Percentiles rank a stretch among this genome's conserved stretches.
Evolutionary conservation across 495 filamentous ascomycete genomes (phyloP).

Genomic region (Penicillium bialowiezense): DNA sequence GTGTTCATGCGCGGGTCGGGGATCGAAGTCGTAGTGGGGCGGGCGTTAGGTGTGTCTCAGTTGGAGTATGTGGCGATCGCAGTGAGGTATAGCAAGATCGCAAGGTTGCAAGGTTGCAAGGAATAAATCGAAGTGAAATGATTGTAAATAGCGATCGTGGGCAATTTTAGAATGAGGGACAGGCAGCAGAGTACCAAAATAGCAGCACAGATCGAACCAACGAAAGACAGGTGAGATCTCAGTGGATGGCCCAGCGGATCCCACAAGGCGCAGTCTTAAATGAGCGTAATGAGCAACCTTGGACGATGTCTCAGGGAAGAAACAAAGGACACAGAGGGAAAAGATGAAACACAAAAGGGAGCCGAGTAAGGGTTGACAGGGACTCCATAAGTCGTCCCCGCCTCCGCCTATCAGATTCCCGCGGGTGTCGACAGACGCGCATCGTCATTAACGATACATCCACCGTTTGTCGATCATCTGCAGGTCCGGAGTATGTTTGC

Average conservation of each 20-base stretch:
- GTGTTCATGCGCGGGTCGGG: not conserved
- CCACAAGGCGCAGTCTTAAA: not conserved
- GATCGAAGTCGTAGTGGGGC: not conserved
- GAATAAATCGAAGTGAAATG: too few species aligned
- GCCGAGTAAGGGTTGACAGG: conserved; percentile 17
- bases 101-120: too few species aligned
- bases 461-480: conserved; percentile 28
- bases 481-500: not conserved
- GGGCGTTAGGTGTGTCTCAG: not conserved
- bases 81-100: not conserved
- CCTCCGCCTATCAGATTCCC: conserved; percentile 25
- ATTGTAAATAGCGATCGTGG: too few species aligned
- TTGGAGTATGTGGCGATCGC: not conserved
- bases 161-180: too few species aligned
- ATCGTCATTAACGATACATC: conserved; percentile 23
- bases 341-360: conserved; percentile 23
- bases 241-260: not conserved
- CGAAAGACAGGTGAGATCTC: not conserved
- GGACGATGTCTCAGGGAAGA: not conserved
- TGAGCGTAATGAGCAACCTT: not conserved
- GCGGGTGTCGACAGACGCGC: conserved; percentile 12
- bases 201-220: conserved; percentile 6
- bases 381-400: not conserved
- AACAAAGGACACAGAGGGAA: conserved; percentile 1
- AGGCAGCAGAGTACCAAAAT: not conserved